A percentile compares a stretch with the other conserved stretches of the same genome.
phyloP scores from a whole-genome alignment of 352 stramenopile genomes.

The Phytophthora tubulina region DNA sequence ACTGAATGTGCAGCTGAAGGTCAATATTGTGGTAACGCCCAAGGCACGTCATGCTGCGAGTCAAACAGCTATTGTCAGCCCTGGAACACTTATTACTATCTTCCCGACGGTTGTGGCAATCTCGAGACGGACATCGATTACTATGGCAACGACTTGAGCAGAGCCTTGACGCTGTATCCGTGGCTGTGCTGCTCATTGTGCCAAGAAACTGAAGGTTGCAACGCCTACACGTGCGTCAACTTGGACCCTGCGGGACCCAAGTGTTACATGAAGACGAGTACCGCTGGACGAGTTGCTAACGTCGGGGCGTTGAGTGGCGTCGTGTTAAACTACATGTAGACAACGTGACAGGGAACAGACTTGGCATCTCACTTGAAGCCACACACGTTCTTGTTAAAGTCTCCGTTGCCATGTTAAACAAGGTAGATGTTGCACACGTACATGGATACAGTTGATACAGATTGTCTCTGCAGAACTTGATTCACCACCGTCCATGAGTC shows the following conservation, averaged over 20 bases:
- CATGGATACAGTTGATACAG: too few relatives aligned
- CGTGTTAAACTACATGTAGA: conserved; percentile 23
- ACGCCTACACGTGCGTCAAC: conserved; percentile 64
- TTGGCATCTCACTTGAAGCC: too few relatives aligned
- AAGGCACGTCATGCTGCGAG: conserved; percentile 50
- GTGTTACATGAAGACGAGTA: conserved; percentile 60
- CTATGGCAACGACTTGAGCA: conserved; percentile 52
- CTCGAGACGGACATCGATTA: conserved; percentile 64
- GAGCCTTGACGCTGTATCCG: conserved; percentile 42
- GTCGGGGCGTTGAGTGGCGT: conserved; percentile 47
- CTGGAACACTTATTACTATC: conserved; percentile 61
- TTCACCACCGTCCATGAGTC: conserved; percentile 18
- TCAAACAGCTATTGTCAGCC: conserved; percentile 54
- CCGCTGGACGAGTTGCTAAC: conserved; percentile 24
- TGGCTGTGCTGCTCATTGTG: conserved; percentile 48
- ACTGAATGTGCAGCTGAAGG: conserved; percentile 38
- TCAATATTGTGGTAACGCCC: conserved; percentile 54
- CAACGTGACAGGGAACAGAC: not conserved
- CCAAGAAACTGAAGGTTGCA: conserved; percentile 42
- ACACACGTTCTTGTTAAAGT: too few relatives aligned
- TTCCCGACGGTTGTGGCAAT: conserved; percentile 43
- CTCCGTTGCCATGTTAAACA: too few relatives aligned
- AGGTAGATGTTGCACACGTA: too few relatives aligned
- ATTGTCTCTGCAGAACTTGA: not conserved
- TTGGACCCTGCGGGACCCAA: conserved; percentile 40